A percentile compares a stretch with the other conserved stretches of the same genome.
Evolutionary conservation across 1,284 basidiomycete species (phyloP).

Genomic region (Exobasidium cylindrosporum): DNA sequence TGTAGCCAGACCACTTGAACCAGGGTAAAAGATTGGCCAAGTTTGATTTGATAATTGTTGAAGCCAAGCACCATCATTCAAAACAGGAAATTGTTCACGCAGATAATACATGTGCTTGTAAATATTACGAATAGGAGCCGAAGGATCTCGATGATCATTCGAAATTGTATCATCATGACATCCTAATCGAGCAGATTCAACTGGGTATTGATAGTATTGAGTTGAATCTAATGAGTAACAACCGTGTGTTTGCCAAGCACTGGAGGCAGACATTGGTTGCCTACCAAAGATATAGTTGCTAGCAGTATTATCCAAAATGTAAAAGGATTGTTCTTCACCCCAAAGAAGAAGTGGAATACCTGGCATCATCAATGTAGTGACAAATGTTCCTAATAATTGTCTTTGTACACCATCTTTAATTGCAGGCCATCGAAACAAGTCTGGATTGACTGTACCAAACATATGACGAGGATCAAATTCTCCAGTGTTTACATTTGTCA

Average conservation of each 20-base stretch:
- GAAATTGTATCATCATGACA: conserved; percentile 9
- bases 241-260: conserved; percentile 13
- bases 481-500: conserved; percentile 6
- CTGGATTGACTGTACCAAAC: conserved; percentile 7
- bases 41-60: conserved; percentile 12
- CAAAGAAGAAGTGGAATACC: conserved; percentile 8
- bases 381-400: conserved; percentile 11
- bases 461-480: conserved; percentile 10
- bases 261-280: conserved; percentile 8
- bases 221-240: conserved; percentile 12
- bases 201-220: conserved; percentile 12
- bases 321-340: conserved; percentile 9
- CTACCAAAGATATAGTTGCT: conserved; percentile 13
- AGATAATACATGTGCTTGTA: conserved; percentile 8
- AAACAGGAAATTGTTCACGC: conserved; percentile 3
- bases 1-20: conserved; percentile 9
- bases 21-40: background rate
- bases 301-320: conserved; percentile 9
- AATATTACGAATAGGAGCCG: conserved; percentile 9
- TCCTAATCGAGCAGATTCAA: conserved; percentile 7
- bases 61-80: conserved; percentile 11
- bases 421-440: conserved; percentile 10
- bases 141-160: conserved; percentile 10
- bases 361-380: conserved; percentile 8
- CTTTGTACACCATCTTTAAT: conserved; percentile 10